Evolutionary conservation across 2,329 filamentous ascomycete genomes (phyloP).

Genomic region (Alternaria solani): DNA sequence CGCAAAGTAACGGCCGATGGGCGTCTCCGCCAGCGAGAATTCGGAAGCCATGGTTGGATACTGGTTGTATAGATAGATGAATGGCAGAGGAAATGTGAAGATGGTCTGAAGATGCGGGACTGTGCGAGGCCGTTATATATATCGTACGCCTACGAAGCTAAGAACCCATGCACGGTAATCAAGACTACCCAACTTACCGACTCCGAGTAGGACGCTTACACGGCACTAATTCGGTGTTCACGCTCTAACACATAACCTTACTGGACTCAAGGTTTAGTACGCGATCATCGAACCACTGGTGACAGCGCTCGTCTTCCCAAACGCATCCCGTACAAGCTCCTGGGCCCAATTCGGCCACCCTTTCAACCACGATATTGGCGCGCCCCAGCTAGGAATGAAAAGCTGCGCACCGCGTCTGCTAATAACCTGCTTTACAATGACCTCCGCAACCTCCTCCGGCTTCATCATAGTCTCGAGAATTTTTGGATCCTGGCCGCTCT

Average conservation of each 20-base stretch:
- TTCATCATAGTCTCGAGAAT: conserved; percentile 36
- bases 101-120: background rate
- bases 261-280: background rate
- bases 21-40: conserved; percentile 13
- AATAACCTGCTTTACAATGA: conserved; percentile 51
- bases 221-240: background rate
- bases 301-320: conserved; percentile 12
- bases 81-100: background rate
- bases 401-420: conserved; percentile 46
- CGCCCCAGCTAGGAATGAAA: conserved; percentile 24
- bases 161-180: background rate
- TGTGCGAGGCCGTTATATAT: background rate
- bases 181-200: background rate
- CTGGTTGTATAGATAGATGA: background rate
- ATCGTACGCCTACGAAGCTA: background rate
- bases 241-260: background rate
- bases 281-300: conserved; percentile 6
- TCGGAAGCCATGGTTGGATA: conserved; percentile 6
- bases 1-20: conserved; percentile 12
- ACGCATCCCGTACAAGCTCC: conserved; percentile 8
- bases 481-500: conserved; percentile 34
- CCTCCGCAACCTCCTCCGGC: conserved; percentile 45
- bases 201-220: background rate
- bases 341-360: conserved; percentile 6
- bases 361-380: conserved; percentile 8